Evolutionary conservation across 2,329 filamentous ascomycete species (phyloP), one percentile per base, ranked within the genome.

Genomic region (Metarhizium robertsii): DNA sequence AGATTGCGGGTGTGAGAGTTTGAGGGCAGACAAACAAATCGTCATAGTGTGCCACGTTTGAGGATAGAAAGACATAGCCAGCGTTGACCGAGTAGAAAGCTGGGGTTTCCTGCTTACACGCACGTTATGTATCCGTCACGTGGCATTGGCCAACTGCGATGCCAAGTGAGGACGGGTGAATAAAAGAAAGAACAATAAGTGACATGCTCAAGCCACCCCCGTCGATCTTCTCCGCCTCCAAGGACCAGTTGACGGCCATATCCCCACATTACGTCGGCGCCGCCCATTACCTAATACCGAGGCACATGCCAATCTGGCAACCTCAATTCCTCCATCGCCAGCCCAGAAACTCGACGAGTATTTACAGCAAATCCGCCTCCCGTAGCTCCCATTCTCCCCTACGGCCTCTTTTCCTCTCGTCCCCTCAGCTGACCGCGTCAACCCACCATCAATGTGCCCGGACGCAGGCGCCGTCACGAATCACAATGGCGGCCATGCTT

Each of bases 401-500:
- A 25, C 25, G 25, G 25, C 25, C 25, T 25, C 25, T 25, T 34
- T 14, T 25, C 10, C 30, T n/a, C 32, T n/a, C 14, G 25, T 13
- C 30, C 30, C 45, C 38, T 34, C 32, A 34, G 32, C 32, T 11
- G 32, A 34, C 32, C 32, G 32, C 10, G 7, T 3, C 32, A 34
- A 13, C 7, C 36, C 16, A 2, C 38, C 55, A 42, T 59, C 52
- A 53, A 66, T 60, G 64, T 58, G 61, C 58, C 58, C 53, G 45
- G 54, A 55, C 47, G 43, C 45, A 48, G 58, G 50, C 53, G 45
- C 13, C 52, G 46, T 52, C 48, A 57, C 46, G 32, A 18, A 20
- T 11, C 59, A 62, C 57, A 55, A 75, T 75, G 73, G 72, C 73
- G 71, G 75, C 77, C 68, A 96, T 97, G 91, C 86, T 97, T 64